Evolutionary conservation across 345 rosid species (phyloP), one percentile per base, ranked within the genome.

Genomic region (Cardamine resedifolia): DNA sequence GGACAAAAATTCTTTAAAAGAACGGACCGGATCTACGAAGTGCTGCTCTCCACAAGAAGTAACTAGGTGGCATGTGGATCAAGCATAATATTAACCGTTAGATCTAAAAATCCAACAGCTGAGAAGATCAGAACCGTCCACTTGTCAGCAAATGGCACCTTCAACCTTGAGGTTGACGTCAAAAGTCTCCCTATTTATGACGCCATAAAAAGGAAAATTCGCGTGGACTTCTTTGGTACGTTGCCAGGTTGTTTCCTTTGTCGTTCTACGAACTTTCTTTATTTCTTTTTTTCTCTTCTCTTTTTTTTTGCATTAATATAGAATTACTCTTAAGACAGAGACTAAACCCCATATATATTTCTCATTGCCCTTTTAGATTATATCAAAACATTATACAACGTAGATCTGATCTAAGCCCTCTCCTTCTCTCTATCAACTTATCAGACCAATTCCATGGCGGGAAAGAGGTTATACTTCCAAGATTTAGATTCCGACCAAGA

Each of bases 371-470:
- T 63, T 33, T 73, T 64, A 33, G 48, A 14, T 68, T 26, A 27
- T 38, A 51, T 68, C 64, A 60, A 33, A 51, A 53, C 64, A 58
- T 61, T 44, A 57, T 28, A 20, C 65, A 77, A 36, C 72, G 34
- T 52, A 72, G 38, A 67, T 58, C 53, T 59, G 23, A 47, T 74
- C 68, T 38, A 48, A 41, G 21, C 47, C 15, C 45, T 60, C 51
- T 65, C 68, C 28, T 31, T 53, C 58, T 64, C 31, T 65, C 53
- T 73, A 3, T 16, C 14, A 44, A 14, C 31, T 51, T 23, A 36
- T 2, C 30, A 24, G 10, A 68, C 9, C 31, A 51, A 41, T 41
- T 52, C 33, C 61, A 94, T 94, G 97, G 91, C 90, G 0, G 84
- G 83, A 10, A 94, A 91, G 72, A 81, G 97, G 55, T 70, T 76